These are phyloP conservation scores for Acephala macrosclerotiorum DNA, from an alignment of 2,329 filamentous ascomycete species.

Conservation along the genomic window DNA sequence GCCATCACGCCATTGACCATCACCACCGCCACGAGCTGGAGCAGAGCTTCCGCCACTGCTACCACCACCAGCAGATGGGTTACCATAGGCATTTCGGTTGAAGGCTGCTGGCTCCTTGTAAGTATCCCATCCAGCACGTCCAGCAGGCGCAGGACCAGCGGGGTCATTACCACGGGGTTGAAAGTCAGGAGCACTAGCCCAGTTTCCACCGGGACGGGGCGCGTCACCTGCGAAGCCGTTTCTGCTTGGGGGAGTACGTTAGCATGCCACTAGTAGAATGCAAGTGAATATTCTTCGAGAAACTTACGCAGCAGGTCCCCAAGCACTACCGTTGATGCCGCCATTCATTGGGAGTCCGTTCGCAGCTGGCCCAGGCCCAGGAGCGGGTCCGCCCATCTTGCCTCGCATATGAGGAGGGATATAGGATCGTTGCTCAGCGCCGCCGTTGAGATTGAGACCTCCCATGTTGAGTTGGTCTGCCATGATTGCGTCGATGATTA, in stretches of 20 bases:
- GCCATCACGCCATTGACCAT: conserved; percentile 95
- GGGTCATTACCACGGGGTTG: conserved; percentile 43
- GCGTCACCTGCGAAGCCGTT: conserved; percentile 53
- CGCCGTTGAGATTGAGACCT: conserved; percentile 69
- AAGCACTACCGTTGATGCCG: conserved; percentile 68
- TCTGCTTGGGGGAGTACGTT: conserved; percentile 49
- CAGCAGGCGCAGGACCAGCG: conserved; percentile 33
- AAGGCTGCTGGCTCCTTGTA: conserved; percentile 33
- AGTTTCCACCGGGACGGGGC: conserved; percentile 40
- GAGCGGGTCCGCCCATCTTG: conserved; percentile 51
- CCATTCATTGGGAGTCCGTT: conserved; percentile 46
- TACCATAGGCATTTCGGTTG: conserved; percentile 67
- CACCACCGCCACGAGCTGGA: conserved; percentile 81
- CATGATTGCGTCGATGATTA: conserved; percentile 60
- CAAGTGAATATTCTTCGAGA: conserved; percentile 9
- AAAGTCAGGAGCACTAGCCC: conserved; percentile 47
- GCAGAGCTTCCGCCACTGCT: conserved; percentile 49
- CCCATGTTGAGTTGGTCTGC: conserved; percentile 86
- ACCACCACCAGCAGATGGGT: conserved; percentile 46
- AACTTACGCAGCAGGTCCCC: conserved; percentile 62
- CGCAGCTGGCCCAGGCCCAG: conserved; percentile 30
- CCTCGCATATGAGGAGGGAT: conserved; percentile 85
- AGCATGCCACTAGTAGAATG: conserved; percentile 34
- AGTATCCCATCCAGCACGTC: conserved; percentile 44
- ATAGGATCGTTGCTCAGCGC: conserved; percentile 71